These are phyloP conservation scores for Nakaseomyces kungkrabaensis DNA, from an alignment of 1,139 yeast species.

Conservation along the genomic window DNA sequence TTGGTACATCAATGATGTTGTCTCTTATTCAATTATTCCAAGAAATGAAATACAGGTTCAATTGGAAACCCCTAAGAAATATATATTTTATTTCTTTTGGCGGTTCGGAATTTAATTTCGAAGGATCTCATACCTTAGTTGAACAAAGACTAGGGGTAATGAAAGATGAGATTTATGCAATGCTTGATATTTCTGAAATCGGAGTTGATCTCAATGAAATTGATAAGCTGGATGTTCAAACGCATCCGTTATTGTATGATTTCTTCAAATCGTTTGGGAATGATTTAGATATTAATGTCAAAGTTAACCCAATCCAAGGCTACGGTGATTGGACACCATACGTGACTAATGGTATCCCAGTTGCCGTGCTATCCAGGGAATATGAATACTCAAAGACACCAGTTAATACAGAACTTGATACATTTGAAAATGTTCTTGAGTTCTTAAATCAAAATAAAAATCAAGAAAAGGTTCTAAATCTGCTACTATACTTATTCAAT, in stretches of 20 bases:
- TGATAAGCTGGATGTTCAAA: conserved; percentile 43
- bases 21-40: conserved; percentile 66
- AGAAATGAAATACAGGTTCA: conserved; percentile 49
- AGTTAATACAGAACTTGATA: conserved; percentile 55
- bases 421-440: conserved; percentile 45
- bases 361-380: conserved; percentile 31
- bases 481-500: conserved; percentile 49
- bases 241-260: conserved; percentile 57
- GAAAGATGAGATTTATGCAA: conserved; percentile 54
- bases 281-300: conserved; percentile 10
- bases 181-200: conserved; percentile 49
- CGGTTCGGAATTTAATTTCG: conserved; percentile 70
- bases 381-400: conserved; percentile 35
- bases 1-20: conserved; percentile 67
- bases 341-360: conserved; percentile 51
- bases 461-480: conserved; percentile 46
- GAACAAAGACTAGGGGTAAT: conserved; percentile 47
- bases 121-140: conserved; percentile 78
- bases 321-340: conserved; percentile 59
- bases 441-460: conserved; percentile 30
- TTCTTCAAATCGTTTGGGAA: conserved; percentile 17
- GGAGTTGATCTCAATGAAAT: conserved; percentile 50
- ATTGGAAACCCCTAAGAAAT: conserved; percentile 80
- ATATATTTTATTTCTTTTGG: conserved; percentile 83
- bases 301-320: conserved; percentile 33